Conservation (phyloP, 2,329 filamentous ascomycete species). For the Clarireedia paspali region DNA sequence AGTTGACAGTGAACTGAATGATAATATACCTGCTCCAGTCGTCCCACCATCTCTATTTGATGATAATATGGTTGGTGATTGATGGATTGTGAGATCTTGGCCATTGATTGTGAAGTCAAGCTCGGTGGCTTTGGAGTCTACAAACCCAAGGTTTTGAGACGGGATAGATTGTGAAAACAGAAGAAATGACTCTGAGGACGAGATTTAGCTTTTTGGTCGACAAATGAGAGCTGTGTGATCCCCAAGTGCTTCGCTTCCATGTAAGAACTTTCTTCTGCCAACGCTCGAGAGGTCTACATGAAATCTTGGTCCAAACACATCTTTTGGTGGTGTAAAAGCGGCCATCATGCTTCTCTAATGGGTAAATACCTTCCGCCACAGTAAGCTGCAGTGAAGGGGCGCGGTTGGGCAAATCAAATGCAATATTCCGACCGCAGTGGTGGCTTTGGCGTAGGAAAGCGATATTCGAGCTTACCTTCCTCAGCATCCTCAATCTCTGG, state of each 20-base stretch:
- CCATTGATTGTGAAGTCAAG: slow-evolving; percentile 62
- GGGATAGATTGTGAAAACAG: slow-evolving; percentile 73
- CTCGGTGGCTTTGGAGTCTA: slow-evolving; percentile 60
- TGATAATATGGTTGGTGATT: slow-evolving; percentile 75
- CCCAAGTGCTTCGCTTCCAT: too few relatives aligned
- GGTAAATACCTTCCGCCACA: not conserved
- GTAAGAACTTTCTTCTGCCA: too few relatives aligned
- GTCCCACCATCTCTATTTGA: slow-evolving; percentile 68
- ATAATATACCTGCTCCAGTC: slow-evolving; percentile 55
- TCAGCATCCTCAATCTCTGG: slow-evolving; percentile 47
- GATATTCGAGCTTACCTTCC: slow-evolving; percentile 41
- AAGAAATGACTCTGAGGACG: slow-evolving; percentile 69
- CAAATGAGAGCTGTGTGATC: too few relatives aligned
- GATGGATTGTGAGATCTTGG: slow-evolving; percentile 66
- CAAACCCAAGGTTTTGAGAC: slow-evolving; percentile 74
- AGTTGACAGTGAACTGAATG: not conserved
- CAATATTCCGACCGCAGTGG: too few relatives aligned
- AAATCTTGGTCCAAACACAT: too few relatives aligned
- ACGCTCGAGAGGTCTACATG: too few relatives aligned
- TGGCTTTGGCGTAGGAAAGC: slow-evolving; percentile 9
- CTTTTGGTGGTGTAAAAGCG: too few relatives aligned
- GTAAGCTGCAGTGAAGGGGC: not conserved
- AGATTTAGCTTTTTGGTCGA: too few relatives aligned
- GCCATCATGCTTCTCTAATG: not conserved
- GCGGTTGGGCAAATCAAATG: too few relatives aligned